phyloP scores from a whole-genome alignment of 2,329 filamentous ascomycete species.

The Epichloe baconii region DNA sequence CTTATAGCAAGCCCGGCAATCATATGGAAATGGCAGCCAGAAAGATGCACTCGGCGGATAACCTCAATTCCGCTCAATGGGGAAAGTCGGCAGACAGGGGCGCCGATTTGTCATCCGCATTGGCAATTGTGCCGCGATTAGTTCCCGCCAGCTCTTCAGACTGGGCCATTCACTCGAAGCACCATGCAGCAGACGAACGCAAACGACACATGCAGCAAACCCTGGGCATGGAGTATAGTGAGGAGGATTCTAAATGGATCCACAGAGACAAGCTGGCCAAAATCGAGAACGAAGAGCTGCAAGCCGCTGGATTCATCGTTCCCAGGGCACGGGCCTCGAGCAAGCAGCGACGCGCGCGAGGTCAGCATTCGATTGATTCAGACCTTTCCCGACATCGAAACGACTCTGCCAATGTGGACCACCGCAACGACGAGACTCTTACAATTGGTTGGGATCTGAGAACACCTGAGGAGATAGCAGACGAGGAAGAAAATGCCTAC shows the following conservation, averaged over 20 bases:
- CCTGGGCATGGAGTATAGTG: slow-evolving; percentile 19
- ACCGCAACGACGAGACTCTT: slow-evolving; percentile 16
- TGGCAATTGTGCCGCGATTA: slow-evolving; percentile 13
- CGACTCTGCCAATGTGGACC: slow-evolving; percentile 29
- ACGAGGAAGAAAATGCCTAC: slow-evolving; percentile 39
- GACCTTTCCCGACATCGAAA: slow-evolving; percentile 25
- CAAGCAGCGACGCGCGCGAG: slow-evolving; percentile 24
- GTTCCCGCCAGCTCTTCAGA: slow-evolving; percentile 8
- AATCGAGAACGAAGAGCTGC: slow-evolving; percentile 70
- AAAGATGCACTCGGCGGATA: slow-evolving; percentile 25
- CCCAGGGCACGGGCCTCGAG: slow-evolving; percentile 41
- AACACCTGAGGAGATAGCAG: slow-evolving; percentile 63
- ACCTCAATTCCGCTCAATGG: slow-evolving; percentile 14
- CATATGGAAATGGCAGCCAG: slow-evolving; percentile 17
- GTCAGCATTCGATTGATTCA: slow-evolving; percentile 4
- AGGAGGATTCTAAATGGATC: slow-evolving; percentile 66
- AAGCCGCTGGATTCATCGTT: slow-evolving; percentile 59
- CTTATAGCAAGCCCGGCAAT: slow-evolving; percentile 8
- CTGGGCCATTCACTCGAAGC: slow-evolving; percentile 8
- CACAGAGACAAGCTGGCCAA: slow-evolving; percentile 71
- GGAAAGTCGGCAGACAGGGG: slow-evolving; percentile 12
- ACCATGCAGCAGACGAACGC: slow-evolving; percentile 14
- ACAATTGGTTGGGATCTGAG: slow-evolving; percentile 57
- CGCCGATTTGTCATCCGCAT: slow-evolving; percentile 11
- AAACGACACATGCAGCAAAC: slow-evolving; percentile 14